Conservation (phyloP, 208 protist genomes). For the Leishmania aethiopica region DNA sequence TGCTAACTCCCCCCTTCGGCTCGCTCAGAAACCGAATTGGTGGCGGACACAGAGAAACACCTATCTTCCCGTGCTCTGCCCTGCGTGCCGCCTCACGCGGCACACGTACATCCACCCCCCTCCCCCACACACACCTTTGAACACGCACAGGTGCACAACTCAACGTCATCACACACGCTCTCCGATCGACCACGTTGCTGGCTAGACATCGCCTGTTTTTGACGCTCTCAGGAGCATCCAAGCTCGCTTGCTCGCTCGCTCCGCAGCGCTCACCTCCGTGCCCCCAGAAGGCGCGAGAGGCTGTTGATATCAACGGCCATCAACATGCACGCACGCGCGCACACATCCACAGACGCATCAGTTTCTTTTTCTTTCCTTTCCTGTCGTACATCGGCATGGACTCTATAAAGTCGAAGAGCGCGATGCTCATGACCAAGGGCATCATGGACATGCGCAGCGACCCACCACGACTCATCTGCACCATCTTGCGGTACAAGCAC, state of each 20-base stretch:
- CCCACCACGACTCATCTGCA: slow-evolving; percentile 70
- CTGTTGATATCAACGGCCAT: background rate
- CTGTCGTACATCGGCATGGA: slow-evolving; percentile 33
- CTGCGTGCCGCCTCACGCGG: background rate
- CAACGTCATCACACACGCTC: background rate
- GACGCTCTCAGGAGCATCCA: background rate
- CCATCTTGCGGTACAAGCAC: slow-evolving; percentile 67
- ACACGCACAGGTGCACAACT: background rate
- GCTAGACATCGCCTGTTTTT: background rate
- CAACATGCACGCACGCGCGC: background rate
- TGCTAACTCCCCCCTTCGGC: background rate
- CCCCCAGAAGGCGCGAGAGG: background rate
- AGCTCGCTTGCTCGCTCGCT: background rate
- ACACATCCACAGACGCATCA: background rate
- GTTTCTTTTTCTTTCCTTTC: background rate
- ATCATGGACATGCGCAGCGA: slow-evolving; percentile 83
- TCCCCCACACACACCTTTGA: background rate
- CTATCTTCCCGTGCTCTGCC: too few species aligned
- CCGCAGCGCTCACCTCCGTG: background rate
- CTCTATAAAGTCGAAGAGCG: slow-evolving; percentile 60
- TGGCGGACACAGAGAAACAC: background rate
- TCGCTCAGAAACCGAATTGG: background rate
- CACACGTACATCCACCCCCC: background rate
- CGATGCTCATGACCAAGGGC: slow-evolving; percentile 83
- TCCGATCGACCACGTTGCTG: background rate